Conservation (phyloP, 2,329 filamentous ascomycete genomes). For the Xylaria arbuscula region DNA sequence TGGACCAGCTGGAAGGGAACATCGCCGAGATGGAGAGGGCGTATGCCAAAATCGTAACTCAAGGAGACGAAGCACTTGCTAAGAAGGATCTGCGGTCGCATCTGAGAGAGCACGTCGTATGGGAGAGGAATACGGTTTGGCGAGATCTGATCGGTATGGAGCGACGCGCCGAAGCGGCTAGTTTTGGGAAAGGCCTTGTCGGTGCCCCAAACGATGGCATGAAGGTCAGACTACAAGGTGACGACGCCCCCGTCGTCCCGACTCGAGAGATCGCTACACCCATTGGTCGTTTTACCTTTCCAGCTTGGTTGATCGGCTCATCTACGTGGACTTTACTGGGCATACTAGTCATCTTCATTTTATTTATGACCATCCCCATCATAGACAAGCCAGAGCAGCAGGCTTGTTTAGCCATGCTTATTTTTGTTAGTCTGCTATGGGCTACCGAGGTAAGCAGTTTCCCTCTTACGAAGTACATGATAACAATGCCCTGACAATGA, state of each 20-base stretch:
- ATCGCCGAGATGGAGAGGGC: conserved; percentile 80
- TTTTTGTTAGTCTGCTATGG: conserved; percentile 95
- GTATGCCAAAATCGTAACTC: conserved; percentile 85
- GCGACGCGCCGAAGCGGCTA: conserved; percentile 91
- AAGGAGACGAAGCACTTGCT: conserved; percentile 80
- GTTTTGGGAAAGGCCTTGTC: conserved; percentile 85
- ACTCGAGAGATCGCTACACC: conserved; percentile 82
- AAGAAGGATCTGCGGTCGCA: conserved; percentile 89
- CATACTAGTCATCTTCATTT: conserved; percentile 78
- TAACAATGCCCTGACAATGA: conserved; percentile 23
- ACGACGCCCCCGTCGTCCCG: conserved; percentile 72
- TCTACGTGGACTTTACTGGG: conserved; percentile 81
- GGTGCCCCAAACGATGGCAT: conserved; percentile 76
- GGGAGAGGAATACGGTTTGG: conserved; percentile 99
- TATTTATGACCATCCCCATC: conserved; percentile 80
- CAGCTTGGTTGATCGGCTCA: conserved; percentile 84
- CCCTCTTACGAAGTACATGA: not conserved
- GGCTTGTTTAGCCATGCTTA: conserved; percentile 91
- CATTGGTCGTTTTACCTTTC: conserved; percentile 78
- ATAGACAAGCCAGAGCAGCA: conserved; percentile 91
- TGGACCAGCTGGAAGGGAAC: conserved; percentile 75
- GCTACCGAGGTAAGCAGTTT: conserved; percentile 82
- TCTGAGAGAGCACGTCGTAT: conserved; percentile 94
- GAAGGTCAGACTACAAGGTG: conserved; percentile 82
- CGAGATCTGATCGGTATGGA: conserved; percentile 99